Conservation (phyloP, 345 rosid species). For the Pistacia integerrima region DNA sequence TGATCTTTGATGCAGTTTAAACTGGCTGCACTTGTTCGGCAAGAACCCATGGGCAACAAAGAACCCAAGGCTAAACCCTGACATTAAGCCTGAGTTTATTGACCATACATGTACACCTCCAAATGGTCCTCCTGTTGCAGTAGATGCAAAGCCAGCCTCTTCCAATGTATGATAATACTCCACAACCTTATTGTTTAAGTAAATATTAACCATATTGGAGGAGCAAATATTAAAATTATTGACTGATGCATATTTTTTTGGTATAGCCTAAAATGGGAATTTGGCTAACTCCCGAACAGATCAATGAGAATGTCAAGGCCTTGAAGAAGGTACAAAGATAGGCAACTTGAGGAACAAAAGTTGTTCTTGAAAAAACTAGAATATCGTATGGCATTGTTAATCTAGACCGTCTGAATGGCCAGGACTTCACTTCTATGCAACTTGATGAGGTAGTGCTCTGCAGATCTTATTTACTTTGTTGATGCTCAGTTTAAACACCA, state of each 20-base stretch:
- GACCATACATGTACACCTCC: conserved; percentile 72
- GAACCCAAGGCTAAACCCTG: conserved; percentile 84
- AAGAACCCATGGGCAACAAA: conserved; percentile 6
- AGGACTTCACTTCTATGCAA: too few relatives aligned
- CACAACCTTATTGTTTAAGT: background rate
- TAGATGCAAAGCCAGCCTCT: conserved; percentile 55
- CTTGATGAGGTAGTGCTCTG: too few relatives aligned
- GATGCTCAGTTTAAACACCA: too few relatives aligned
- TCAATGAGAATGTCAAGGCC: too few relatives aligned
- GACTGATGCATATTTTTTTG: conserved; percentile 7
- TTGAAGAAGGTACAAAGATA: too few relatives aligned
- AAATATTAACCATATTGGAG: background rate
- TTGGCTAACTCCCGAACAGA: too few relatives aligned
- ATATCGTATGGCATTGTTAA: too few relatives aligned
- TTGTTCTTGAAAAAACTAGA: too few relatives aligned
- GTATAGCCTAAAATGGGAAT: conserved; percentile 34
- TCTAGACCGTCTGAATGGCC: too few relatives aligned
- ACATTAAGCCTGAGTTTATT: conserved; percentile 74
- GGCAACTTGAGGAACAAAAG: too few relatives aligned
- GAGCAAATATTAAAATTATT: background rate
- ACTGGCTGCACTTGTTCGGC: conserved; percentile 92
- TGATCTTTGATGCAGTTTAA: conserved; percentile 52
- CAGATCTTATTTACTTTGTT: too few relatives aligned
- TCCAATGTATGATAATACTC: conserved; percentile 51
- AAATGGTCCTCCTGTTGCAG: conserved; percentile 68